Percentiles rank a stretch among this genome's conserved stretches.
phyloP scores from a whole-genome alignment of 192 early-diverging fungal genomes.

The Umbelopsis isabellina region DNA sequence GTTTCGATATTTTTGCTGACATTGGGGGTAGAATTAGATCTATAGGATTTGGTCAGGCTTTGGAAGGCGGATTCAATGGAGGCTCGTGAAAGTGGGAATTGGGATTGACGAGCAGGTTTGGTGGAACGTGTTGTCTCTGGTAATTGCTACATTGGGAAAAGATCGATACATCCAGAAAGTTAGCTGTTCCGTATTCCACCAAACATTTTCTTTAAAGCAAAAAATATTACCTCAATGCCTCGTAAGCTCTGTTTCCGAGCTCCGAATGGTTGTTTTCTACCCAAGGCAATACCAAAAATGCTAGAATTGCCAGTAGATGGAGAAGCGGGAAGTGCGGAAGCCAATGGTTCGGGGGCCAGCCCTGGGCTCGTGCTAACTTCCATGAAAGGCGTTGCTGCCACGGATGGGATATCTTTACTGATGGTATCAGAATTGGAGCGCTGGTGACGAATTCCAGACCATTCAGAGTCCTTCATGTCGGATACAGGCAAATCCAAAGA shows the following conservation, averaged over 20 bases:
- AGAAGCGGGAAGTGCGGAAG: slow-evolving; percentile 1
- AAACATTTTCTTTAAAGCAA: background rate
- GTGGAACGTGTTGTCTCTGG: slow-evolving; percentile 22
- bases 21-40: slow-evolving; percentile 18
- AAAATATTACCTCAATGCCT: slow-evolving; percentile 14
- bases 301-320: slow-evolving; percentile 9
- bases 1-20: slow-evolving; percentile 10
- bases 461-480: slow-evolving; percentile 5
- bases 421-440: slow-evolving; percentile 26
- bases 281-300: background rate
- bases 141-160: slow-evolving; percentile 15
- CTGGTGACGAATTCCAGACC: slow-evolving; percentile 16
- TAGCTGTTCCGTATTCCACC: background rate
- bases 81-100: slow-evolving; percentile 21
- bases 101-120: slow-evolving; percentile 7
- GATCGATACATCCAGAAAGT: background rate
- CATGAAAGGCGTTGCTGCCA: background rate
- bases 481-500: slow-evolving; percentile 25
- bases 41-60: slow-evolving; percentile 28
- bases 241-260: background rate
- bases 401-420: slow-evolving; percentile 7
- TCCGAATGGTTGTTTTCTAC: slow-evolving; percentile 2
- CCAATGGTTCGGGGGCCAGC: slow-evolving; percentile 21
- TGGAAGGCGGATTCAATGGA: slow-evolving; percentile 30
- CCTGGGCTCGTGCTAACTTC: background rate